Evolutionary conservation across 768 basidiomycete species (phyloP).

Genomic region (Amanita rubescens): DNA sequence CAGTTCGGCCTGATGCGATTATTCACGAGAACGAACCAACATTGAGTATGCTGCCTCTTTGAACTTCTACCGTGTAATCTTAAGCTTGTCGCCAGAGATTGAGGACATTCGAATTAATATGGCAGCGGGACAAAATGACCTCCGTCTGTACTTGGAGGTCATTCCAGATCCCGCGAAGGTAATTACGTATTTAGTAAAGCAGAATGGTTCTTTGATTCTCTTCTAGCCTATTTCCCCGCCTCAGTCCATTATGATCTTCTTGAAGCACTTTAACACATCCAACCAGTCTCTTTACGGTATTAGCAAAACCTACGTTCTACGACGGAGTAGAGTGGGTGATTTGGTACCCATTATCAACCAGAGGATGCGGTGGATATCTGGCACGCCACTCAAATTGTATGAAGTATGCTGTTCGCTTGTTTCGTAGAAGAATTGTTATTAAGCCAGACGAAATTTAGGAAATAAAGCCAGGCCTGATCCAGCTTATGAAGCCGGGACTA

Average conservation of each 20-base stretch:
- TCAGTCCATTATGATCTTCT: conserved; percentile 94
- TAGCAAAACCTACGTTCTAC: conserved; percentile 83
- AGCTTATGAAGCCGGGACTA: conserved; percentile 90
- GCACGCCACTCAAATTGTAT: conserved; percentile 91
- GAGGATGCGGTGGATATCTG: conserved; percentile 89
- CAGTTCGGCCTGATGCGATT: conserved; percentile 92
- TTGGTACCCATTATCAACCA: conserved; percentile 84
- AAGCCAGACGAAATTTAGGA: conserved; percentile 43
- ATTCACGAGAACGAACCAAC: conserved; percentile 92
- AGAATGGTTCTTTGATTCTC: conserved; percentile 1
- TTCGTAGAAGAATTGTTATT: background rate
- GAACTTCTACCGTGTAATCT: conserved; percentile 2
- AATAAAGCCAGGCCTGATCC: conserved; percentile 99
- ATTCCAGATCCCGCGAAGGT: conserved; percentile 78
- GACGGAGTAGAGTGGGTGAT: conserved; percentile 85
- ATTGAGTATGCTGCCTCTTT: conserved; percentile 55
- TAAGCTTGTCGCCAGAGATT: conserved; percentile 51
- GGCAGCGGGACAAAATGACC: conserved; percentile 92
- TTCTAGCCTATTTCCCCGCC: conserved; percentile 64
- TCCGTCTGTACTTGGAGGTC: conserved; percentile 90
- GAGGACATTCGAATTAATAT: conserved; percentile 96
- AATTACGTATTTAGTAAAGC: background rate
- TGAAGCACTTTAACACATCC: conserved; percentile 96
- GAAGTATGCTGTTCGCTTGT: conserved; percentile 48
- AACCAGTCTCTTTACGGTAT: conserved; percentile 83